phyloP scores from a whole-genome alignment of 768 basidiomycete species.

The Leucosporidium creatinivorum region DNA sequence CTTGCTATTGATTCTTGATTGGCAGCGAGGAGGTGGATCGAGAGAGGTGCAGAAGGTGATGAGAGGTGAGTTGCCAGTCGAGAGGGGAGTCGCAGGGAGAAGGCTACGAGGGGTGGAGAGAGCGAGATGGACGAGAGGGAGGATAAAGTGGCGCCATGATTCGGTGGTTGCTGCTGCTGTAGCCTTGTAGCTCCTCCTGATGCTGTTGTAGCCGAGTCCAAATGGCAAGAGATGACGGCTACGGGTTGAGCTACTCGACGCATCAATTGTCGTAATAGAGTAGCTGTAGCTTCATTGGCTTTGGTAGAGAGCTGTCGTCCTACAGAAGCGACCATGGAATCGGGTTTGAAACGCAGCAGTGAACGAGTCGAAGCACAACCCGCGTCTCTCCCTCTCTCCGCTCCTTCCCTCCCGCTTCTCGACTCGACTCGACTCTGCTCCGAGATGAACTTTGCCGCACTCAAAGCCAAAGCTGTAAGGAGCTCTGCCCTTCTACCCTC shows the following conservation, averaged over 20 bases:
- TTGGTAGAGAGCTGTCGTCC: neutral
- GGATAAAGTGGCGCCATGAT: conserved; percentile 87
- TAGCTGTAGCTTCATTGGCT: neutral
- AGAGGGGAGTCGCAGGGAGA: conserved; percentile 82
- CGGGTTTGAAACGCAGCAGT: too few species aligned
- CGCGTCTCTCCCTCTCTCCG: conserved; percentile 3
- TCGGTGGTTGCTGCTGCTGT: conserved; percentile 37
- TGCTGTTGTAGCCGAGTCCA: neutral
- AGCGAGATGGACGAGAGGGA: conserved; percentile 88
- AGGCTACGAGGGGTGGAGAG: conserved; percentile 82
- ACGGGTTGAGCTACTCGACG: neutral
- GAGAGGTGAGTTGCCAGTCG: conserved; percentile 58
- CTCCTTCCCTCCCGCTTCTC: neutral
- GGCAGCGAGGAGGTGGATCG: conserved; percentile 72
- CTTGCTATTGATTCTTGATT: conserved; percentile 57
- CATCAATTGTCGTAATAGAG: neutral
- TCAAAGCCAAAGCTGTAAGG: too few species aligned
- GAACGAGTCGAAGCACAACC: conserved; percentile 19
- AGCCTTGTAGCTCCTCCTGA: neutral
- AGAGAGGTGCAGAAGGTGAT: conserved; percentile 51
- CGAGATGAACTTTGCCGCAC: too few species aligned
- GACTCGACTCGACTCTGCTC: too few species aligned
- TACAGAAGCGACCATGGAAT: neutral
- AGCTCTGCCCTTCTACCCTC: too few species aligned
- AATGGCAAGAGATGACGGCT: neutral